Evolutionary conservation across 495 filamentous ascomycete species (phyloP).

Genomic region (Viridothelium virens): DNA sequence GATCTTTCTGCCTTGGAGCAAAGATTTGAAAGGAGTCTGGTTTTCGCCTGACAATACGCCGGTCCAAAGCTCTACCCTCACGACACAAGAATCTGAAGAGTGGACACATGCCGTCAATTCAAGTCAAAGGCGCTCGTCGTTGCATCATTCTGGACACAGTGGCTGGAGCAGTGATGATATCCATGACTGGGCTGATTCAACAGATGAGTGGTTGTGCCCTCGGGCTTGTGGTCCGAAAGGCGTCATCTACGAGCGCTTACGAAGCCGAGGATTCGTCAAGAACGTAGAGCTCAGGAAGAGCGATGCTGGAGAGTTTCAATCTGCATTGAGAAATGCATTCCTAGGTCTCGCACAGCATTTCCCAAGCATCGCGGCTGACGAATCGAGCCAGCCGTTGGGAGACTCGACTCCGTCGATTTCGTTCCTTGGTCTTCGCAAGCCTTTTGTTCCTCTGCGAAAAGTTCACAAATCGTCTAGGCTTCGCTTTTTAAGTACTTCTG

Average conservation of each 20-base stretch:
- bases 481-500: constrained; percentile 54
- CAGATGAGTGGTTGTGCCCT: constrained; percentile 48
- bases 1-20: constrained; percentile 57
- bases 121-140: background rate
- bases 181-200: constrained; percentile 34
- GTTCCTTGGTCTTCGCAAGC: constrained; percentile 39
- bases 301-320: constrained; percentile 53
- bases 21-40: constrained; percentile 54
- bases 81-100: constrained; percentile 41
- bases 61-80: constrained; percentile 33
- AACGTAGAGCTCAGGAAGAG: constrained; percentile 47
- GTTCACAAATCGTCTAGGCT: constrained; percentile 58
- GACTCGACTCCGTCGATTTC: background rate
- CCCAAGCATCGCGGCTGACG: background rate
- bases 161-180: constrained; percentile 39
- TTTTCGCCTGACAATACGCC: constrained; percentile 43
- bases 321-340: constrained; percentile 52
- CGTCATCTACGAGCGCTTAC: constrained; percentile 52
- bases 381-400: constrained; percentile 12
- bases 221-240: constrained; percentile 50
- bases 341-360: constrained; percentile 38
- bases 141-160: constrained; percentile 11
- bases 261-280: constrained; percentile 59
- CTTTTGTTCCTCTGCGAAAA: constrained; percentile 64
- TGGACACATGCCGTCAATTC: constrained; percentile 39